These are phyloP conservation scores for Farysia itapuensis DNA, from an alignment of 1,284 basidiomycete genomes.

Conservation along the genomic window DNA sequence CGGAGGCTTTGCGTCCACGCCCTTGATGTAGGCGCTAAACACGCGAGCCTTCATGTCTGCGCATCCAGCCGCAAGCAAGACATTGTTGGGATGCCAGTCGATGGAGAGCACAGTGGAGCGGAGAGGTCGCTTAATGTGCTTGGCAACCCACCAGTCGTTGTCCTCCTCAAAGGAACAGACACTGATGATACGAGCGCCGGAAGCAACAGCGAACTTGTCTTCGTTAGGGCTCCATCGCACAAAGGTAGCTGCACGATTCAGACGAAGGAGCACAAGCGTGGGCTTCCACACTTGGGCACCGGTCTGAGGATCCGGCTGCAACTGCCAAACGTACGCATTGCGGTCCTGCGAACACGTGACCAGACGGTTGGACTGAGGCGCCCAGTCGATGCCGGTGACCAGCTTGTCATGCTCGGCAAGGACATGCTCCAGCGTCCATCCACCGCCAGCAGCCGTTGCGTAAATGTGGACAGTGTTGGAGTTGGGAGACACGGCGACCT, in stretches of 20 bases:
- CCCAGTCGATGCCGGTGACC: slow-evolving; percentile 99
- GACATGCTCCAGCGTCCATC: slow-evolving; percentile 76
- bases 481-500: slow-evolving; percentile 89
- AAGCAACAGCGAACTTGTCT: slow-evolving; percentile 98
- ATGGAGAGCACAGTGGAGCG: slow-evolving; percentile 87
- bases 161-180: slow-evolving; percentile 59
- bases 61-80: slow-evolving; percentile 88
- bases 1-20: slow-evolving; percentile 87
- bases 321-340: slow-evolving; percentile 98
- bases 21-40: slow-evolving; percentile 99
- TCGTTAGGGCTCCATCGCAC: slow-evolving; percentile 97
- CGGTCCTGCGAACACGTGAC: slow-evolving; percentile 97
- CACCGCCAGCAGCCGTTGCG: slow-evolving; percentile 22
- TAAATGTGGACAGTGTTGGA: slow-evolving; percentile 86
- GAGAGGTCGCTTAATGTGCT: slow-evolving; percentile 95
- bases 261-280: slow-evolving; percentile 88
- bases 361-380: slow-evolving; percentile 90
- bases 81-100: slow-evolving; percentile 98
- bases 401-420: slow-evolving; percentile 96
- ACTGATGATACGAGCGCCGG: slow-evolving; percentile 70
- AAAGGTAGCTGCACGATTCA: slow-evolving; percentile 93
- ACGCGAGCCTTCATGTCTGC: slow-evolving; percentile 95
- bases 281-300: slow-evolving; percentile 79
- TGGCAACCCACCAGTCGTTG: slow-evolving; percentile 99
- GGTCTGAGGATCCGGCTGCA: slow-evolving; percentile 72